These are phyloP conservation scores for Tuber umbilicatum DNA, from an alignment of 495 filamentous ascomycete genomes.

Conservation along the genomic window DNA sequence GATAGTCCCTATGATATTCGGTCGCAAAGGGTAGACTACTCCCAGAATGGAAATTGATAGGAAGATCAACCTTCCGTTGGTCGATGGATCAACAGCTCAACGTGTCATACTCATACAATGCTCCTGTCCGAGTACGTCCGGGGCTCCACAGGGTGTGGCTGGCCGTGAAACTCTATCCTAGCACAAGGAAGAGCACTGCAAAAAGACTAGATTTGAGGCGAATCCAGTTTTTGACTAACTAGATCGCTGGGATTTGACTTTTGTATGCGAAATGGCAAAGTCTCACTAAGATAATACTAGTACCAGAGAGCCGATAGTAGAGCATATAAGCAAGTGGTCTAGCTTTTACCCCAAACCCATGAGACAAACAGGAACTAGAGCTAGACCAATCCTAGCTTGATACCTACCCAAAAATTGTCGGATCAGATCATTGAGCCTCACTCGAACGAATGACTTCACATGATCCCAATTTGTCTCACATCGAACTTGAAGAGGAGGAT, in stretches of 20 bases:
- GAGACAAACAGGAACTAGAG: neutral
- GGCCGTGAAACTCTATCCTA: neutral
- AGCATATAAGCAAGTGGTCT: neutral
- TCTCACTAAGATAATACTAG: neutral
- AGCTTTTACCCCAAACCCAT: neutral
- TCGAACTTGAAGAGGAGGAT: neutral
- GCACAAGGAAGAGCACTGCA: neutral
- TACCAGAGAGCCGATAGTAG: too few relatives aligned
- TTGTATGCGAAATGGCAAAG: too few relatives aligned
- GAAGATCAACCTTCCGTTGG: neutral
- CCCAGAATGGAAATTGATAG: too few relatives aligned
- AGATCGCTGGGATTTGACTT: too few relatives aligned
- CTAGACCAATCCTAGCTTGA: neutral
- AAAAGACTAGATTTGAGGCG: too few relatives aligned
- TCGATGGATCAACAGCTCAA: neutral
- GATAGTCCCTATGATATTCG: neutral
- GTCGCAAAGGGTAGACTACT: neutral
- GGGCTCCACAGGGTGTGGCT: neutral
- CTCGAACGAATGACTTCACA: neutral
- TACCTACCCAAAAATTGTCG: neutral
- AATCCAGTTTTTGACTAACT: too few relatives aligned
- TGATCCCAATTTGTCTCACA: neutral
- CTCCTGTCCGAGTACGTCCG: neutral
- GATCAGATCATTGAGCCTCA: neutral
- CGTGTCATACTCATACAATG: too few relatives aligned